A percentile compares a stretch with the other conserved stretches of the same genome.
Evolutionary conservation across 805 yeast species (phyloP).

Genomic region (Ascoidea rubescens): DNA sequence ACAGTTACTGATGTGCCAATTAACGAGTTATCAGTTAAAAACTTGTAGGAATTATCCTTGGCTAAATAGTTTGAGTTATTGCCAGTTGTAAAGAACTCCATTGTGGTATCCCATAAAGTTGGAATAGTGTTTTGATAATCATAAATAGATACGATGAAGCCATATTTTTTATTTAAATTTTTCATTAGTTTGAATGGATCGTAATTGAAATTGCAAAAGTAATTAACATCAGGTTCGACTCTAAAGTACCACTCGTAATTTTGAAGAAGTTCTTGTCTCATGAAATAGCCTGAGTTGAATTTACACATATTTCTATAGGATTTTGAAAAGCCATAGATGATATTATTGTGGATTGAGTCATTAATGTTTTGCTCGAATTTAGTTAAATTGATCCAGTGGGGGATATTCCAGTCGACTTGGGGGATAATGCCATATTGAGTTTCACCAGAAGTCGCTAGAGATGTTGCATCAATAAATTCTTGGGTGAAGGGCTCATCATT

Average conservation of each 20-base stretch:
- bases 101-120: conserved; percentile 63
- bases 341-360: conserved; percentile 28
- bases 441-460: conserved; percentile 47
- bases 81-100: conserved; percentile 40
- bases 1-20: conserved; percentile 29
- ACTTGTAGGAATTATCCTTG: conserved; percentile 44
- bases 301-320: conserved; percentile 91
- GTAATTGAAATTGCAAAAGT: conserved; percentile 75
- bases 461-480: conserved; percentile 46
- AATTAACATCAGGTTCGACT: conserved; percentile 86
- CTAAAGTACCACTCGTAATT: conserved; percentile 87
- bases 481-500: conserved; percentile 60
- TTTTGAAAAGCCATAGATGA: conserved; percentile 50
- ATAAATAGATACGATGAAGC: conserved; percentile 71
- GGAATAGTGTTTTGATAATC: conserved; percentile 82
- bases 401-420: conserved; percentile 63
- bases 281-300: conserved; percentile 85
- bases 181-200: conserved; percentile 81
- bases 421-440: conserved; percentile 59
- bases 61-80: conserved; percentile 50
- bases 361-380: conserved; percentile 32
- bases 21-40: conserved; percentile 38
- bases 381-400: conserved; percentile 52
- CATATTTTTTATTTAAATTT: conserved; percentile 65
- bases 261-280: conserved; percentile 54